phyloP scores from a whole-genome alignment of 495 filamentous ascomycete species.

The Parmelia sp. region DNA sequence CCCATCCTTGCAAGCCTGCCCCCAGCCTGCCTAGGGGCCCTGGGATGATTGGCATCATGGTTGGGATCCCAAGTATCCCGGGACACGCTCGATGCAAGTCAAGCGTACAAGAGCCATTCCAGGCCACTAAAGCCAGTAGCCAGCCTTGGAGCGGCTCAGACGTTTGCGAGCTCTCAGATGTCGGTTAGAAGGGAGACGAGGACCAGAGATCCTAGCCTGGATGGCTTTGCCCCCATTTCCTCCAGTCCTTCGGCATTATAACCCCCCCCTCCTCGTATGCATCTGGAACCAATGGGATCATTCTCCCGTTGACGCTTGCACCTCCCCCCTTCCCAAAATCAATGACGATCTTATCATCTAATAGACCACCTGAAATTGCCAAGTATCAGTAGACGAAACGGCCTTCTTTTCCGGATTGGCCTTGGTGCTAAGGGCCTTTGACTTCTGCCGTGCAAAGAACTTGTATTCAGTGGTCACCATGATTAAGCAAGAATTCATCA shows the following conservation, averaged over 20 bases:
- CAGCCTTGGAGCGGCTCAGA: slow-evolving; percentile 18
- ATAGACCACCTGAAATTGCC: not conserved
- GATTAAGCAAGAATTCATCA: too few species aligned
- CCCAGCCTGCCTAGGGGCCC: too few species aligned
- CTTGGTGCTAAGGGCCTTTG: too few species aligned
- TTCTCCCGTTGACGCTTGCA: not conserved
- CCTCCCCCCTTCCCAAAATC: not conserved
- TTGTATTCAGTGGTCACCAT: too few species aligned
- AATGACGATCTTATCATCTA: slow-evolving; percentile 11
- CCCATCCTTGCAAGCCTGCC: not conserved
- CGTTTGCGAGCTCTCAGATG: not conserved
- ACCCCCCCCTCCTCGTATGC: not conserved
- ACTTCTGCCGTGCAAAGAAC: too few species aligned
- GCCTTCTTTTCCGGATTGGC: not conserved
- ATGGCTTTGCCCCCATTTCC: not conserved
- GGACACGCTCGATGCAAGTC: not conserved
- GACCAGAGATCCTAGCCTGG: slow-evolving; percentile 2
- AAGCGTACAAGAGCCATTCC: too few species aligned
- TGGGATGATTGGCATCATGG: too few species aligned
- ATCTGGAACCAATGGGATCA: slow-evolving; percentile 6
- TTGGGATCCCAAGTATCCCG: too few species aligned
- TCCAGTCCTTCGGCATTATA: not conserved
- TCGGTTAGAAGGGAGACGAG: slow-evolving; percentile 8
- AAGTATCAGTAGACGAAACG: not conserved
- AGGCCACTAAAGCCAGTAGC: not conserved